A percentile compares a stretch with the other conserved stretches of the same genome.
Evolutionary conservation across 305 asterid species (phyloP).

Genomic region (Andrographis paniculata): DNA sequence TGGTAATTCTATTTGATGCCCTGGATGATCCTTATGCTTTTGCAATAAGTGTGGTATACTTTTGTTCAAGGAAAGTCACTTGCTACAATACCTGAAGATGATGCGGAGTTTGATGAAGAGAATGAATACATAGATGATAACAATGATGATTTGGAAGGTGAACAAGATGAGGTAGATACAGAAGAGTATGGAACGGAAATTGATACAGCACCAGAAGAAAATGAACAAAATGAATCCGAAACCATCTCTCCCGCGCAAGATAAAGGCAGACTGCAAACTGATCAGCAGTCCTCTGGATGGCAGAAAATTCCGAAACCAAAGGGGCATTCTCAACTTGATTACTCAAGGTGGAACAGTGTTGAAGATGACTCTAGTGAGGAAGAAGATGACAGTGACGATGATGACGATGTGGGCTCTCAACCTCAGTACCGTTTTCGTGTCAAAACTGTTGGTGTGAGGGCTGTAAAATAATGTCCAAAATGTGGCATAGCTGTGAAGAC

Average conservation of each 20-base stretch:
- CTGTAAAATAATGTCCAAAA: slow-evolving; percentile 19
- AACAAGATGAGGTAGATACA: slow-evolving; percentile 15
- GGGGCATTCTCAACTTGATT: slow-evolving; percentile 90
- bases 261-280: slow-evolving; percentile 23
- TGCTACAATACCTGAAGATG: slow-evolving; percentile 94
- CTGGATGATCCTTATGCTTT: neutral
- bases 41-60: neutral
- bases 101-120: slow-evolving; percentile 63
- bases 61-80: slow-evolving; percentile 91
- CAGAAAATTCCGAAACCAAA: slow-evolving; percentile 73
- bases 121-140: slow-evolving; percentile 32
- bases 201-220: slow-evolving; percentile 12
- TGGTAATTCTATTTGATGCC: neutral
- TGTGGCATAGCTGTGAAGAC: neutral
- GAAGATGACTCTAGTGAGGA: slow-evolving; percentile 80
- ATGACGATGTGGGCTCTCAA: slow-evolving; percentile 46
- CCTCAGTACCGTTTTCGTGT: slow-evolving; percentile 73
- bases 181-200: slow-evolving; percentile 20
- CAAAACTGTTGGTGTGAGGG: slow-evolving; percentile 30
- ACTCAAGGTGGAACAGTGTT: slow-evolving; percentile 91
- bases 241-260: slow-evolving; percentile 19
- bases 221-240: slow-evolving; percentile 16
- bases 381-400: slow-evolving; percentile 51
- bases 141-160: slow-evolving; percentile 20
- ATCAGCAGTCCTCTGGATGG: slow-evolving; percentile 49